A percentile compares a stretch with the other conserved stretches of the same genome.
Conservation (phyloP, 208 protist genomes). For the Trypanosoma mega region DNA sequence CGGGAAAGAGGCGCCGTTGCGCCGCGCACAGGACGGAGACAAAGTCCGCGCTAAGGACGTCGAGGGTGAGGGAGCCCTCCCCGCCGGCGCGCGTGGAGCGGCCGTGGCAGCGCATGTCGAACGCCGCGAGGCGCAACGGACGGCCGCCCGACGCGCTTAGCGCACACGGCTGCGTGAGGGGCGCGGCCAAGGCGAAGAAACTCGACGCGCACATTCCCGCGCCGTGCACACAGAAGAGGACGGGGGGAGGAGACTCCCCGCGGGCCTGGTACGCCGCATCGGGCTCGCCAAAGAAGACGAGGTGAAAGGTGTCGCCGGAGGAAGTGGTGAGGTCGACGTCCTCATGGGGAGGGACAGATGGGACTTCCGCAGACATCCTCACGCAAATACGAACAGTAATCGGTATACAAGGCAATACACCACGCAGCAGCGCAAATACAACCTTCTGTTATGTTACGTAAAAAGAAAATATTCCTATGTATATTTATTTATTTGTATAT, state of each 20-base stretch:
- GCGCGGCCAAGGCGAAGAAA: constrained; percentile 56
- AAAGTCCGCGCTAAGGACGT: constrained; percentile 72
- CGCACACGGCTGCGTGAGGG: constrained; percentile 27
- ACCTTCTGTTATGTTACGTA: too few relatives aligned
- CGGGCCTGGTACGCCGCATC: constrained; percentile 12
- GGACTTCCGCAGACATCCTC: constrained; percentile 1
- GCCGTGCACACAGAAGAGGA: constrained; percentile 90
- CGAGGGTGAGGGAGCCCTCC: constrained; percentile 63
- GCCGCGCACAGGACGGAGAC: constrained; percentile 38
- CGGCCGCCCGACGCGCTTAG: neutral
- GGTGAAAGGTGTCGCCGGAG: constrained; percentile 50
- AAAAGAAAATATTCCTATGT: constrained; percentile 2
- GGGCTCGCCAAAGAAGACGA: constrained; percentile 37
- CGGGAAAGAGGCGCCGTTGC: constrained; percentile 35
- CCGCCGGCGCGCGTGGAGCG: constrained; percentile 60
- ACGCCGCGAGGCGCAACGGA: constrained; percentile 52
- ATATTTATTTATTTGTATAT: neutral
- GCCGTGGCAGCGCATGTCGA: constrained; percentile 90
- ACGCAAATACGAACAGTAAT: neutral
- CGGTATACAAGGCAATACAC: too few relatives aligned
- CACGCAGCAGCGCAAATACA: too few relatives aligned
- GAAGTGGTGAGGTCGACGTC: constrained; percentile 40
- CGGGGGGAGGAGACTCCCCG: constrained; percentile 28
- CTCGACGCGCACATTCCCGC: constrained; percentile 82
- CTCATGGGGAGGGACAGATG: constrained; percentile 6